A percentile compares a stretch with the other conserved stretches of the same genome.
Conservation (phyloP, 2,329 filamentous ascomycete species). For the Sclerotinia sclerotiorum region DNA sequence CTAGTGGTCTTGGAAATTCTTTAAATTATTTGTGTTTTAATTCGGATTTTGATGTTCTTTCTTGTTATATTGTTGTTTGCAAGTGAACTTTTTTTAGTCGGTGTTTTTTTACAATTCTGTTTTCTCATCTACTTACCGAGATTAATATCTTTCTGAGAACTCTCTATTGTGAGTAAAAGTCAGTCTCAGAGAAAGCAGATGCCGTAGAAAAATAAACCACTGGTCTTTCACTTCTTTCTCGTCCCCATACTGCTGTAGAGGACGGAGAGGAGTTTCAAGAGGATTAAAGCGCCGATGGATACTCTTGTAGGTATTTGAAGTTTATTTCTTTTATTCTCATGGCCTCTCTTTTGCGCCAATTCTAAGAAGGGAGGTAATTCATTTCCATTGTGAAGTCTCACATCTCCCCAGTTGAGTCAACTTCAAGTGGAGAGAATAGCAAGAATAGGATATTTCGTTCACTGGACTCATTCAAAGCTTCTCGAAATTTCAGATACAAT, state of each 20-base stretch:
- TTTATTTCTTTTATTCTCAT: background rate
- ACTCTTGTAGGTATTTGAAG: background rate
- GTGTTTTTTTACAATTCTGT: too few relatives aligned
- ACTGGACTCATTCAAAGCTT: background rate
- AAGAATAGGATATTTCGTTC: background rate
- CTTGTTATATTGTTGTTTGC: too few relatives aligned
- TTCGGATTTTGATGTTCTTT: too few relatives aligned
- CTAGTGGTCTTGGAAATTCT: too few relatives aligned
- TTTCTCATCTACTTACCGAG: too few relatives aligned
- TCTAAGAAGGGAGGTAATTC: too few relatives aligned
- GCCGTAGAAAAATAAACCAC: background rate
- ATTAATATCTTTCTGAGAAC: too few relatives aligned
- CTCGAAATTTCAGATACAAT: background rate
- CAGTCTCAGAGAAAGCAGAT: too few relatives aligned
- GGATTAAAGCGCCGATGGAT: background rate
- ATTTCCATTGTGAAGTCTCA: background rate
- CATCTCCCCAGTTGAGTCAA: fast-evolving
- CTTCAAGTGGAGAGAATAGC: background rate
- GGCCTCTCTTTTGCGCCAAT: background rate
- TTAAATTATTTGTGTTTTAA: too few relatives aligned
- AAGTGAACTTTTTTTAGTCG: too few relatives aligned
- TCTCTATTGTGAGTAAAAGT: too few relatives aligned
- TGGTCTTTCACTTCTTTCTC: background rate
- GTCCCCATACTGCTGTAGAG: too few relatives aligned
- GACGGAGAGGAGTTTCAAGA: background rate